Evolutionary conservation across 345 rosid species (phyloP), one percentile per base, ranked within the genome.

Genomic region (Adansonia digitata): DNA sequence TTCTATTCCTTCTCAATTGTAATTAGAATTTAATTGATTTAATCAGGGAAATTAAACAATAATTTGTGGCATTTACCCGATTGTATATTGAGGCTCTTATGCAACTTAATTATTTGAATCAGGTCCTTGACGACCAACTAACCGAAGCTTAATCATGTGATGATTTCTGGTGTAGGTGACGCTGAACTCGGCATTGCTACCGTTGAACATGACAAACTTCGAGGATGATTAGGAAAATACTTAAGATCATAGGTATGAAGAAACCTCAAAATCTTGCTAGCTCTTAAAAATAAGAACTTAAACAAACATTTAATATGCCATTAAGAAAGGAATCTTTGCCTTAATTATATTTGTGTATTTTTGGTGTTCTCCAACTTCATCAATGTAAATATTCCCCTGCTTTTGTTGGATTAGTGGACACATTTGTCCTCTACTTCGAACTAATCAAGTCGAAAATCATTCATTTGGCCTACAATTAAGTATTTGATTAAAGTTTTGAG

Each of bases 101-200:
- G 37, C 1, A 46, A 17, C 27, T 68, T 26, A 67, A 13, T 69
- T 48, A 15, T 24, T 1, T 69, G 57, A 69, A 69, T 48, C 34
- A 22, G 11, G 57, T 12, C 5, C 72, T 17, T 31, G 17, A 63
- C 10, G 43, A 63, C 68, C 56, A 60, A 67, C 40, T 24, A n/a
- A n/a, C n/a, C n/a, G 42, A 62, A 4, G 61, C 65, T 40, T 20
- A 59, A 64, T 37, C 13, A 70, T 5, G 22, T 17, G 20, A 48
- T 51, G 39, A 77, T 27, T 26, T 53, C 29, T 31, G 42, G 42
- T 2, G 7, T 46, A 72, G 46, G 49, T 12, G 56, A 53, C 74
- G 22, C 20, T 51, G 60, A 74, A 77, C 78, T 66, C 56, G 79
- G 61, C 56, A 18, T 20, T 51, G 69, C 10, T 29, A 59, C 40